phyloP scores from a whole-genome alignment of 2,329 filamentous ascomycete genomes.

The Ceratocystiopsis minuta region DNA sequence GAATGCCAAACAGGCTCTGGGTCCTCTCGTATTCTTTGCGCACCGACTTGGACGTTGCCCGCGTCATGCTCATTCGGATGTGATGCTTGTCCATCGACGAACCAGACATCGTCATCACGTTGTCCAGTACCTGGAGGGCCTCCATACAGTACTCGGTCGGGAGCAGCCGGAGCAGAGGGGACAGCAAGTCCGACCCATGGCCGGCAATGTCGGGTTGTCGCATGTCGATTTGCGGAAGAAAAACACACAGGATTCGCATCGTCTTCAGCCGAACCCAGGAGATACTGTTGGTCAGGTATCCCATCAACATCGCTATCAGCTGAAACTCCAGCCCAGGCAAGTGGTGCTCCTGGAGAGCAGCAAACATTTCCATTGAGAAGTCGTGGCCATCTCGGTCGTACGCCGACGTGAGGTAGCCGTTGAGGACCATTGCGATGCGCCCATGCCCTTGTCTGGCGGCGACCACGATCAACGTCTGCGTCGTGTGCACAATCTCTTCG shows the following conservation, averaged over 20 bases:
- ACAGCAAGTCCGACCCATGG: constrained; percentile 88
- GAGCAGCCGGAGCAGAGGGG: constrained; percentile 70
- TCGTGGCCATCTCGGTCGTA: constrained; percentile 49
- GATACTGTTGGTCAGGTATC: constrained; percentile 72
- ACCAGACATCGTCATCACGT: constrained; percentile 85
- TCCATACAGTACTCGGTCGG: constrained; percentile 91
- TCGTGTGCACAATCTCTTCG: constrained; percentile 39
- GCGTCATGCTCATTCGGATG: constrained; percentile 94
- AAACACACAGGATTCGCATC: constrained; percentile 70
- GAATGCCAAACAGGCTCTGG: constrained; percentile 89
- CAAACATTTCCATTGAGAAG: constrained; percentile 57
- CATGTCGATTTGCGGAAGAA: constrained; percentile 88
- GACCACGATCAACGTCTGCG: constrained; percentile 50
- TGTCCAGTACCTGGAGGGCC: constrained; percentile 78
- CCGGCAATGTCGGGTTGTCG: constrained; percentile 73
- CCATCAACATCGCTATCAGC: constrained; percentile 77
- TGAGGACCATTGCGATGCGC: constrained; percentile 49
- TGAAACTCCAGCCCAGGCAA: constrained; percentile 70
- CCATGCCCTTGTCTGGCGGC: constrained; percentile 55
- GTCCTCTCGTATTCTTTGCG: constrained; percentile 91
- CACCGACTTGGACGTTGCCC: constrained; percentile 65
- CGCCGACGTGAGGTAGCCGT: constrained; percentile 48
- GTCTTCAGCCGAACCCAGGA: constrained; percentile 86
- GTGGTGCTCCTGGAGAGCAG: constrained; percentile 53
- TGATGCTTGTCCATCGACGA: constrained; percentile 89